These are phyloP conservation scores for Fusarium abutilonis DNA, from an alignment of 2,329 filamentous ascomycete genomes.

Conservation along the genomic window DNA sequence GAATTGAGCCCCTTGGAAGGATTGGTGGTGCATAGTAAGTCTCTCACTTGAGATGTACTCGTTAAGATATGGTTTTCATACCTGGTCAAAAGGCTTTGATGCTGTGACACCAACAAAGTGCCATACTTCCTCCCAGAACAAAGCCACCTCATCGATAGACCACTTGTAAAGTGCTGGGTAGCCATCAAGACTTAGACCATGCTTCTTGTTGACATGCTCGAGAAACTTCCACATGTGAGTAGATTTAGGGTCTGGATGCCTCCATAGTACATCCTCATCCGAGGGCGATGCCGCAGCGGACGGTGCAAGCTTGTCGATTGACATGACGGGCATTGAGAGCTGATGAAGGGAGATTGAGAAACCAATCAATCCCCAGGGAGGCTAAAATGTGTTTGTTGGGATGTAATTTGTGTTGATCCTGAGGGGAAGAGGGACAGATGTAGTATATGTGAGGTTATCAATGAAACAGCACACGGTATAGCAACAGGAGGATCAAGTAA, in stretches of 20 bases:
- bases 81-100: conserved; percentile 69
- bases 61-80: conserved; percentile 49
- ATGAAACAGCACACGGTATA: conserved; percentile 2
- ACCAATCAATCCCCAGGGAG: conserved; percentile 4
- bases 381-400: conserved; percentile 5
- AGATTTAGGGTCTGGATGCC: conserved; percentile 70
- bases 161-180: conserved; percentile 85
- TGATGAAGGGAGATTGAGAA: neutral
- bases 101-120: conserved; percentile 80
- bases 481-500: neutral
- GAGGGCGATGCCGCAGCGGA: conserved; percentile 30
- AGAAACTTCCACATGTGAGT: conserved; percentile 80
- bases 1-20: neutral
- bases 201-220: conserved; percentile 72
- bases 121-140: conserved; percentile 90
- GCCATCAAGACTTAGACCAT: conserved; percentile 67
- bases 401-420: conserved; percentile 17
- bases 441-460: neutral
- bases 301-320: conserved; percentile 37
- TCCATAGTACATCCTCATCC: conserved; percentile 70
- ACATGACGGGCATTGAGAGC: conserved; percentile 42
- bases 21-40: neutral
- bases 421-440: conserved; percentile 3
- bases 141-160: conserved; percentile 79
- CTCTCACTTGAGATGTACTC: conserved; percentile 22